phyloP scores from a whole-genome alignment of 257 asterid species.

The Forsythia suspensa region DNA sequence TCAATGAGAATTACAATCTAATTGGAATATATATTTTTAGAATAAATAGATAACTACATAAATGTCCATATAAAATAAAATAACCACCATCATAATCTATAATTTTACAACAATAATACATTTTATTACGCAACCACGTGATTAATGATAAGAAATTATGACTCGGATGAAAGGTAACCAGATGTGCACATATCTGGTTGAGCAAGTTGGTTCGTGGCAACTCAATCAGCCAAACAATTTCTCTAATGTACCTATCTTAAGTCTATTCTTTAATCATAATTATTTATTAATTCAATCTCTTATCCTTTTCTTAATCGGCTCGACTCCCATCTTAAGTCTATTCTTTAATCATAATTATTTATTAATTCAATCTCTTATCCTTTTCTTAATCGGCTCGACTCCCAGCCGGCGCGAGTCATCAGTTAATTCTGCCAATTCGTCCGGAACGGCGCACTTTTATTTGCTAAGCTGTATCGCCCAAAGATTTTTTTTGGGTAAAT shows the following conservation, averaged over 20 bases:
- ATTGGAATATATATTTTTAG: no score
- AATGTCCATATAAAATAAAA: no score
- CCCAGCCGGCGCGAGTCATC: not conserved
- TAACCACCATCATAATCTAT: no score
- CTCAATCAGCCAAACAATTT: slow-evolving; percentile 2
- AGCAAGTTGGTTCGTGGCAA: slow-evolving; percentile 20
- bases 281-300: not conserved
- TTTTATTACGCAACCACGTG: no score
- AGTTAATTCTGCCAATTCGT: not conserved
- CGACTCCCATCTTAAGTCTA: not conserved
- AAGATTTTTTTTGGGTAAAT: no score
- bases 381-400: not conserved
- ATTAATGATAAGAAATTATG: not conserved
- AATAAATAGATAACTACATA: no score
- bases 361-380: not conserved
- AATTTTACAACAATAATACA: no score
- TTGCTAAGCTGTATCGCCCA: not conserved
- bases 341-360: not conserved
- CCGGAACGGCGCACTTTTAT: not conserved
- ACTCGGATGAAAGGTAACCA: slow-evolving; percentile 22
- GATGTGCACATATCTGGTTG: slow-evolving; percentile 3
- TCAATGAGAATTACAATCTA: no score
- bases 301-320: not conserved
- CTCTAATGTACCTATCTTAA: not conserved
- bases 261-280: not conserved